Percentiles rank a stretch among this genome's conserved stretches.
phyloP scores from a whole-genome alignment of 306 rosid species.

The barrel medic (Medicago truncatula) region MtrunA17r5.0-ANR NC_053049.1:17204501-17205000 shows the following conservation, averaged over 20 bases:
- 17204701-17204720: constrained; percentile 97
- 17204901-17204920: constrained; percentile 89
- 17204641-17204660: constrained; percentile 67
- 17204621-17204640: constrained; percentile 46
- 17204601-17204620: constrained; percentile 66
- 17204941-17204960: constrained; percentile 98
- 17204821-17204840: constrained; percentile 97
- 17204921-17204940: constrained; percentile 93
- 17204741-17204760: constrained; percentile 98
- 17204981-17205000: constrained; percentile 97
- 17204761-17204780: constrained; percentile 99
- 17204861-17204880: constrained; percentile 94
- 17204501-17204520: constrained; percentile 87
- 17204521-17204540: constrained; percentile 91
- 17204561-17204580: constrained; percentile 86
- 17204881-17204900: constrained; percentile 95
- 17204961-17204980: constrained; percentile 99
- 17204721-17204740: constrained; percentile 98
- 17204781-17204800: constrained; percentile 99
- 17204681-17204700: constrained; percentile 78
- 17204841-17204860: constrained; percentile 99
- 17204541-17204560: constrained; percentile 92
- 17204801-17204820: constrained; percentile 96
- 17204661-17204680: constrained; percentile 79
- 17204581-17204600: constrained; percentile 80